Conservation (phyloP, 2,329 filamentous ascomycete genomes). For the Colletotrichum tanaceti region DNA sequence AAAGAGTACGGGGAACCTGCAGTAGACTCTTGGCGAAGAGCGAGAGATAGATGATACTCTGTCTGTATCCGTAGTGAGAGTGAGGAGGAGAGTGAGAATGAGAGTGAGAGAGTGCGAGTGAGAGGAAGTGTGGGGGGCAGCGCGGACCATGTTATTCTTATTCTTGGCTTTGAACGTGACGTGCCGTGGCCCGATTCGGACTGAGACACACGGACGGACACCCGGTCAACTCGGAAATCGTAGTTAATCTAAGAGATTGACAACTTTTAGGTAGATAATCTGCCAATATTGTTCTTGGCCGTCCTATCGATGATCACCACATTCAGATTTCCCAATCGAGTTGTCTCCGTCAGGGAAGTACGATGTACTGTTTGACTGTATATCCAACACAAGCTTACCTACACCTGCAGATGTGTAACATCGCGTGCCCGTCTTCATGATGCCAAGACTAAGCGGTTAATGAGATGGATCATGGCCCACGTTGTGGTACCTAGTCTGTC, state of each 20-base stretch:
- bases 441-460: neutral
- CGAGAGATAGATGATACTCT: no score
- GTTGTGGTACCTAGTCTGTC: neutral
- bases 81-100: no score
- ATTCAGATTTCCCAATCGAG: neutral
- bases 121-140: slow-evolving; percentile 10
- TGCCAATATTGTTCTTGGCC: neutral
- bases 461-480: neutral
- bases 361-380: no score
- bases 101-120: no score
- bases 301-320: neutral
- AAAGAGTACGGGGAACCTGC: no score
- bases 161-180: no score
- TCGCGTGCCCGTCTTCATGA: neutral
- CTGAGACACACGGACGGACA: no score
- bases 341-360: neutral
- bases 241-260: neutral
- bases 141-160: slow-evolving; percentile 2
- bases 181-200: neutral
- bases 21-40: no score
- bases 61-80: no score
- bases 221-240: no score
- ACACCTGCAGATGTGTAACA: no score
- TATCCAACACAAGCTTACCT: no score
- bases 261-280: neutral